Evolutionary conservation across 495 filamentous ascomycete genomes (phyloP).

Genomic region (Penicillium nucicola): DNA sequence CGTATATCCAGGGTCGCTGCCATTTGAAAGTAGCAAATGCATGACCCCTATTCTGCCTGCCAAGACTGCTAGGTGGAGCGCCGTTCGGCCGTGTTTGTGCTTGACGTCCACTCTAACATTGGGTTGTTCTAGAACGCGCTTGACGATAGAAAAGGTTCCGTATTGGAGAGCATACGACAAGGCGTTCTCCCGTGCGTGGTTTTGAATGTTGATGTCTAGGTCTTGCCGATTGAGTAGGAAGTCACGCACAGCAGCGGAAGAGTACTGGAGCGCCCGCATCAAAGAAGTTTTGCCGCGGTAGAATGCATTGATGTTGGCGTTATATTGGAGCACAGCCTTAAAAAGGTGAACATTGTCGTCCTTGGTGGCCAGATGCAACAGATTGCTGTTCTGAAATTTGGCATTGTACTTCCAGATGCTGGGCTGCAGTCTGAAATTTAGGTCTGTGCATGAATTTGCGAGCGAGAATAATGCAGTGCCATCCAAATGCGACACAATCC

Average conservation of each 20-base stretch:
- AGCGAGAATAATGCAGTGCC: not conserved
- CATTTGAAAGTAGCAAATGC: constrained; percentile 2
- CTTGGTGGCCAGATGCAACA: constrained; percentile 8
- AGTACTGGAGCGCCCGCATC: constrained; percentile 7
- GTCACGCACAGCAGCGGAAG: not conserved
- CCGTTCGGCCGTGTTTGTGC: not conserved
- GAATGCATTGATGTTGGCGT: constrained; percentile 11
- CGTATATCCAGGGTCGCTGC: constrained; percentile 1
- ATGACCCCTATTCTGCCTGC: constrained; percentile 2
- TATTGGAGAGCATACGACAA: constrained; percentile 11
- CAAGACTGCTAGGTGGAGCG: constrained; percentile 7
- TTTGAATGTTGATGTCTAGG: constrained; percentile 8
- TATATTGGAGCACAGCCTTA: not conserved
- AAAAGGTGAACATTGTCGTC: constrained; percentile 3
- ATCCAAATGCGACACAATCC: constrained; percentile 1
- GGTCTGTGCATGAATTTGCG: not conserved
- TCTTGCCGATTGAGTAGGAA: not conserved
- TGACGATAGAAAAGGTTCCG: not conserved
- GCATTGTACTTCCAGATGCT: constrained; percentile 4
- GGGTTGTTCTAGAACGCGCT: not conserved
- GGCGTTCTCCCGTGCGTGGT: not conserved
- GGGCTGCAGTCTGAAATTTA: constrained; percentile 1
- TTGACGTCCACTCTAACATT: not conserved
- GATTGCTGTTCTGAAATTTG: constrained; percentile 10
- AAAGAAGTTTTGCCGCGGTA: constrained; percentile 4